A percentile compares a stretch with the other conserved stretches of the same genome.
These are phyloP conservation scores for Notholithocarpus densiflorus DNA, from an alignment of 306 rosid genomes.

Conservation along the genomic window DNA sequence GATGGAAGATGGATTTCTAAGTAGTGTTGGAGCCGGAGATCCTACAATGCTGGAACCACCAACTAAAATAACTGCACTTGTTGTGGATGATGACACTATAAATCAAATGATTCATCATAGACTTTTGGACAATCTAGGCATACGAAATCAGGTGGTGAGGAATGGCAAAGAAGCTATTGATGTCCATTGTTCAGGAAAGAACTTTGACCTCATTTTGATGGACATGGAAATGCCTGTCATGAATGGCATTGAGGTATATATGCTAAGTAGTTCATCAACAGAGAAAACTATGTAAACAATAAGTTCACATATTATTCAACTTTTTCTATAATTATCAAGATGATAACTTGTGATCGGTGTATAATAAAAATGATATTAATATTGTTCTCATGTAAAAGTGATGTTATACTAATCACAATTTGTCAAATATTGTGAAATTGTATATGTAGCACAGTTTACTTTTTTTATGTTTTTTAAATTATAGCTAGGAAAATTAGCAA, in stretches of 20 bases:
- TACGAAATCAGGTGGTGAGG: slow-evolving; percentile 40
- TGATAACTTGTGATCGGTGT: no score
- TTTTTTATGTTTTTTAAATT: no score
- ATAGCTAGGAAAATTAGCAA: no score
- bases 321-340: no score
- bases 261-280: not conserved
- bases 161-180: slow-evolving; percentile 85
- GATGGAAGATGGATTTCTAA: slow-evolving; percentile 1
- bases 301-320: no score
- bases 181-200: slow-evolving; percentile 46
- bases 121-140: slow-evolving; percentile 49
- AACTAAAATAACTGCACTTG: slow-evolving; percentile 49
- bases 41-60: not conserved
- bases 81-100: slow-evolving; percentile 58
- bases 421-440: no score
- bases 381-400: no score
- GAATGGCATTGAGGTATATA: slow-evolving; percentile 73
- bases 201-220: slow-evolving; percentile 82
- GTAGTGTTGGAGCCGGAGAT: not conserved
- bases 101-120: slow-evolving; percentile 46
- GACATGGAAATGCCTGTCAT: slow-evolving; percentile 88
- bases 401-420: rapidly evolving
- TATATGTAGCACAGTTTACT: no score
- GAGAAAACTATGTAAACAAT: no score
- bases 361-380: no score